A percentile compares a stretch with the other conserved stretches of the same genome.
Conservation (phyloP, 2,329 filamentous ascomycete species). For the Zalaria sp. region DNA sequence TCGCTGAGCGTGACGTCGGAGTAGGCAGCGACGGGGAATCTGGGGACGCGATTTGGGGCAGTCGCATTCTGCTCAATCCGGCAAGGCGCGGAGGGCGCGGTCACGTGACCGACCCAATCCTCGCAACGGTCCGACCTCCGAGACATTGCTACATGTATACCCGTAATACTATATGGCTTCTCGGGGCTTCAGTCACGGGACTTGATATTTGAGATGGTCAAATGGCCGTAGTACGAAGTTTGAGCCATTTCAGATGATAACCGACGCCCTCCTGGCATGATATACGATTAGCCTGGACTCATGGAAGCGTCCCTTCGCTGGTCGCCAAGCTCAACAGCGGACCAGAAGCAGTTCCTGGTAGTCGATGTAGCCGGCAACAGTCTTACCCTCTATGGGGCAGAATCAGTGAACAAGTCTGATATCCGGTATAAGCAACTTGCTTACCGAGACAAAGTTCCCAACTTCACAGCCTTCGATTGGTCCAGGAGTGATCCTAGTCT, state of each 20-base stretch:
- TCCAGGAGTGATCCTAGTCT: constrained; percentile 48
- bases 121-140: no score
- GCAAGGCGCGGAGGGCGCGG: no score
- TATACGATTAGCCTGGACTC: not conserved
- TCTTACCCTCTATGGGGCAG: constrained; percentile 43
- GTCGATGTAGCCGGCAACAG: constrained; percentile 46
- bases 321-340: constrained; percentile 42
- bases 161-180: no score
- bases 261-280: no score
- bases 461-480: constrained; percentile 54
- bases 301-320: constrained; percentile 51
- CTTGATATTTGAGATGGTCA: no score
- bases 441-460: constrained; percentile 36
- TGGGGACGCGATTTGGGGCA: no score
- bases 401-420: constrained; percentile 17
- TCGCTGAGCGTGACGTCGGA: no score
- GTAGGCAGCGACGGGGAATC: no score
- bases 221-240: not conserved
- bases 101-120: no score
- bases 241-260: constrained; percentile 1
- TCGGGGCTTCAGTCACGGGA: no score
- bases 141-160: no score
- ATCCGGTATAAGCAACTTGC: constrained; percentile 40
- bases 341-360: constrained; percentile 43
- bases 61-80: no score